Conservation (phyloP, 768 basidiomycete species). For the Podaxis sp. region DNA sequence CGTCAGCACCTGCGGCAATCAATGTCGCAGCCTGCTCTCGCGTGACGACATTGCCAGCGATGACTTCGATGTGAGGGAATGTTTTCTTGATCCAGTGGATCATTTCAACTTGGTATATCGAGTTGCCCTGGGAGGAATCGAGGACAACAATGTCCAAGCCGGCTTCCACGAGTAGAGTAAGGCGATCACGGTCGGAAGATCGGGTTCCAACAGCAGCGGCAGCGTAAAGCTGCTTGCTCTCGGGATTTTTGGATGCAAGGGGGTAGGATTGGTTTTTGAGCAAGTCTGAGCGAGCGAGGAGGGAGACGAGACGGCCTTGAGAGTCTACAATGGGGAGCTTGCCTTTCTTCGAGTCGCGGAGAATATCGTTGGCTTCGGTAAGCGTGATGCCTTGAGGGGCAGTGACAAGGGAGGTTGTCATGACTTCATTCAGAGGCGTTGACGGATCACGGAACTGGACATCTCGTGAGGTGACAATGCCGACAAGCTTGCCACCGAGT, state of each 20-base stretch:
- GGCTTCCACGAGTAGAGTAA: constrained; percentile 84
- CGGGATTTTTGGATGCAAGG: constrained; percentile 86
- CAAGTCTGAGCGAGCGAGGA: constrained; percentile 95
- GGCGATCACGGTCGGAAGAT: constrained; percentile 81
- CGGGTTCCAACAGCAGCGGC: constrained; percentile 96
- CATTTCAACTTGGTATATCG: constrained; percentile 92
- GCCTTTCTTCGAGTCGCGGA: constrained; percentile 96
- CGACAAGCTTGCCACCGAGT: constrained; percentile 89
- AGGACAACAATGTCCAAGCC: constrained; percentile 94
- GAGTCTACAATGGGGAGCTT: constrained; percentile 78
- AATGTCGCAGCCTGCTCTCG: constrained; percentile 95
- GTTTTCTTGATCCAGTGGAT: constrained; percentile 88
- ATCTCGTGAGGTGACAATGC: constrained; percentile 96
- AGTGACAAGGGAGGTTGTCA: constrained; percentile 88
- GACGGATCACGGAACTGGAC: constrained; percentile 83
- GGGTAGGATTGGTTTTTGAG: constrained; percentile 98
- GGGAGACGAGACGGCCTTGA: constrained; percentile 57
- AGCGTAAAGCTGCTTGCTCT: constrained; percentile 93
- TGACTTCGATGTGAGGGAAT: constrained; percentile 85
- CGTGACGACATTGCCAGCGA: constrained; percentile 97
- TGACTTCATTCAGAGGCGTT: constrained; percentile 73
- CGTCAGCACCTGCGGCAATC: constrained; percentile 94
- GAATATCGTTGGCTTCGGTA: constrained; percentile 87
- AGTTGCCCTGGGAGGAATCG: constrained; percentile 98
- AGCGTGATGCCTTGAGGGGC: constrained; percentile 89